phyloP scores from a whole-genome alignment of 1,284 basidiomycete species.

The Puccinia hordei region DNA sequence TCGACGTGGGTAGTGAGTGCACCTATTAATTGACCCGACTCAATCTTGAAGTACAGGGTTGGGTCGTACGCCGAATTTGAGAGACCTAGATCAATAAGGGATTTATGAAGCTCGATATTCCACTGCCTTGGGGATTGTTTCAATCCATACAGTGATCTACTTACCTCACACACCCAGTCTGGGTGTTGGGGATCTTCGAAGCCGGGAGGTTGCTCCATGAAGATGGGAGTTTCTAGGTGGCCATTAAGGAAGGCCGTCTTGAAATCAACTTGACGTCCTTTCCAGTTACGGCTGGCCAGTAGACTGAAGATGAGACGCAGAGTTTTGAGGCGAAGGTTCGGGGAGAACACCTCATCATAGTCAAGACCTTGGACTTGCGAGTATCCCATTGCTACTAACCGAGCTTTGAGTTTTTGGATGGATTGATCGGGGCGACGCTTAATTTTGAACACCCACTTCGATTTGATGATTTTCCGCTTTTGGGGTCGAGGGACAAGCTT shows the following conservation, averaged over 20 bases:
- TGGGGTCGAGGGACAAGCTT: background rate
- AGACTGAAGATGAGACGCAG: no score
- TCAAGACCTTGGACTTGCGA: constrained; percentile 12
- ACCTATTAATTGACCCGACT: background rate
- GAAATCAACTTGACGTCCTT: no score
- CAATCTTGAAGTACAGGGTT: constrained; percentile 9
- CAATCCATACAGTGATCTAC: no score
- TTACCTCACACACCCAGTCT: no score
- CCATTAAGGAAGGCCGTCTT: constrained; percentile 25
- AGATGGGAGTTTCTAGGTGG: background rate
- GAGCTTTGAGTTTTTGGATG: constrained; percentile 12
- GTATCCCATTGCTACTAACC: background rate
- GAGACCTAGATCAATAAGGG: background rate
- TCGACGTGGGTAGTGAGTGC: no score
- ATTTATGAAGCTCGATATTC: background rate
- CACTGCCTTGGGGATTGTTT: no score
- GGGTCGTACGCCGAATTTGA: no score
- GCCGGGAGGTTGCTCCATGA: constrained; percentile 25
- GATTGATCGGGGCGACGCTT: background rate
- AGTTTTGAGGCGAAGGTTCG: background rate
- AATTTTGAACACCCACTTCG: constrained; percentile 32
- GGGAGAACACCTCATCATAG: constrained; percentile 13
- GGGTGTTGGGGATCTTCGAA: no score
- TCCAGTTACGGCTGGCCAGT: no score
- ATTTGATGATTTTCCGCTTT: background rate